Evolutionary conservation across 768 basidiomycete genomes (phyloP).

Genomic region (Trametes cingulata): DNA sequence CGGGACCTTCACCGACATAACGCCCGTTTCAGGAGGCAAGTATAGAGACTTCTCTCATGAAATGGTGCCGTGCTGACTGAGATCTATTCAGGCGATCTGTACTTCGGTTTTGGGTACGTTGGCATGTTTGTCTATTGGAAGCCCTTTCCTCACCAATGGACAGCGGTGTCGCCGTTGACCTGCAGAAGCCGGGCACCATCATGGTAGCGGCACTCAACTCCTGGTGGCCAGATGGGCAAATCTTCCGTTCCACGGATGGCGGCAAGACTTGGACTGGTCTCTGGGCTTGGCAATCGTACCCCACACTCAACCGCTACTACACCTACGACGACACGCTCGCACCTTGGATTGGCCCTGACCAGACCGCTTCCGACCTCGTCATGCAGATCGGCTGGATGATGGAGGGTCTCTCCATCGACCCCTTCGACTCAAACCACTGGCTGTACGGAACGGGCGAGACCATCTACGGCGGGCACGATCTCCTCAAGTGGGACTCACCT

Average conservation of each 20-base stretch:
- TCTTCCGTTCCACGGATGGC: slow-evolving; percentile 59
- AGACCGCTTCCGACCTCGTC: slow-evolving; percentile 44
- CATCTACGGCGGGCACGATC: slow-evolving; percentile 59
- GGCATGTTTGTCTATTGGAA: background rate
- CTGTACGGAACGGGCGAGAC: slow-evolving; percentile 71
- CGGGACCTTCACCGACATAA: slow-evolving; percentile 61
- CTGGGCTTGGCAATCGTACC: slow-evolving; percentile 56
- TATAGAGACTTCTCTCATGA: background rate
- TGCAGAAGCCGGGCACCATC: slow-evolving; percentile 60
- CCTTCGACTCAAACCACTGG: slow-evolving; percentile 70
- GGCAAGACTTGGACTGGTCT: slow-evolving; percentile 60
- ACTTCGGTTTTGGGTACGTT: slow-evolving; percentile 56
- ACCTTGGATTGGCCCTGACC: slow-evolving; percentile 59
- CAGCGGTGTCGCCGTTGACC: slow-evolving; percentile 56
- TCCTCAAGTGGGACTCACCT: slow-evolving; percentile 56
- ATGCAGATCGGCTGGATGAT: slow-evolving; percentile 73
- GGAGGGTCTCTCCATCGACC: slow-evolving; percentile 64
- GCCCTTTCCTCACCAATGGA: background rate
- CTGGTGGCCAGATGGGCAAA: slow-evolving; percentile 62
- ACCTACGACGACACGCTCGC: slow-evolving; percentile 54
- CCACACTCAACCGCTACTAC: slow-evolving; percentile 49
- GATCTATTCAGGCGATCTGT: slow-evolving; percentile 40
- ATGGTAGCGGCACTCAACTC: slow-evolving; percentile 61
- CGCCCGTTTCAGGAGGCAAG: slow-evolving; percentile 53
- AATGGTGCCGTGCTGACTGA: background rate